Evolutionary conservation across 108 stramenopile genomes (phyloP), one percentile per base, ranked within the genome.

Genomic region (Schizochytrium sp.): DNA sequence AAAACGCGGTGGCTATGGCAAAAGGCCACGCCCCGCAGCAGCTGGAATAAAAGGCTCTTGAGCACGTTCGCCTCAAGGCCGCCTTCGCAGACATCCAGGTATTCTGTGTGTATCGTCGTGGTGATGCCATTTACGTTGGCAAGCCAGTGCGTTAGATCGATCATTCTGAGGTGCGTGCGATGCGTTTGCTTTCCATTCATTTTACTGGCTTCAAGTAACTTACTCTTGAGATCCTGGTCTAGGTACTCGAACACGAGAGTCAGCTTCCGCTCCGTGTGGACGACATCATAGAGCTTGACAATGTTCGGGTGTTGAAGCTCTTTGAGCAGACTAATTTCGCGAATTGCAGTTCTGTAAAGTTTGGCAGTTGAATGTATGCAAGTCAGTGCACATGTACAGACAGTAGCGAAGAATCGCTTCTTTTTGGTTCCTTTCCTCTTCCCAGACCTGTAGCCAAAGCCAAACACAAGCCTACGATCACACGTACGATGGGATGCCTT

Each of bases 1-100:
- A 97, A 89, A 29, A 99, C 98, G 45, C 98, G 90, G 90, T 99
- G 98, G 89, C 97, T 96, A 92, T 99, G 99, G 93, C 98, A 99
- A 91, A 97, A 98, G 43, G 98, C 98, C 47, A 99, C 98, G 55
- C 99, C 99, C 53, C 95, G 96, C 43, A 98, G 63, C 44, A 99
- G 93, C 93, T 99, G 99, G 91, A 95, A 99, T 28, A 99, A 92
- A 91, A 91, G 21, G 44, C 41, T 57, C 43, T 71, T 45, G 4
- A 93, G 16, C 14, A 89, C 34, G 4, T 88, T 87, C 87, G 88
- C 90, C 94, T 96, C 92, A 87, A 96, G 95, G 44, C 93, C 89
- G 28, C 90, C 90, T 96, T 96, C 28, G 95, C 88, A 89, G 95
- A 96, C 23, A 94, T 94, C 89, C 96, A 96, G 5, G 95, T 92